Evolutionary conservation across 495 filamentous ascomycete species (phyloP).

Genomic region (Pseudomonodictys pantanalensis): DNA sequence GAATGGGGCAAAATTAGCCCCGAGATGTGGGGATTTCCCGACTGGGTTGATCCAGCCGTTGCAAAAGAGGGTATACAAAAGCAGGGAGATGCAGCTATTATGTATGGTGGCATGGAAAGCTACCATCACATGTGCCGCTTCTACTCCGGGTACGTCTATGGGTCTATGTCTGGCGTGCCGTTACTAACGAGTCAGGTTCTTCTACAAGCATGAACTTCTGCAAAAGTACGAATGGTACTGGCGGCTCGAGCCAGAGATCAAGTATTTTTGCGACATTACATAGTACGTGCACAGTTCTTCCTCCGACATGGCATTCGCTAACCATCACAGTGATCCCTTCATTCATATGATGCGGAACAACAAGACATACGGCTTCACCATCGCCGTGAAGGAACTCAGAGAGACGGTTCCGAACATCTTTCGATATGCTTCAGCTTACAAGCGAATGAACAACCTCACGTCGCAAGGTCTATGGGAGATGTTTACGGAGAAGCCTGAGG

Average conservation of each 20-base stretch:
- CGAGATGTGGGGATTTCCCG: constrained; percentile 91
- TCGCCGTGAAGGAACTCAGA: constrained; percentile 96
- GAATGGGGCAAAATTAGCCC: constrained; percentile 94
- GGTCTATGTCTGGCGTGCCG: neutral
- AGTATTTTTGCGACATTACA: constrained; percentile 99
- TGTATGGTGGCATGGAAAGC: constrained; percentile 99
- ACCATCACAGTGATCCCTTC: constrained; percentile 78
- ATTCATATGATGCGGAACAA: constrained; percentile 84
- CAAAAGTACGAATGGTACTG: constrained; percentile 99
- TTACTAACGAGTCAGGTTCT: constrained; percentile 60
- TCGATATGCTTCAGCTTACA: constrained; percentile 99
- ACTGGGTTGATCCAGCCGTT: constrained; percentile 91
- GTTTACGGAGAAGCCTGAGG: constrained; percentile 79
- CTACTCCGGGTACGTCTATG: constrained; percentile 78
- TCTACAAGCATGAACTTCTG: constrained; percentile 95
- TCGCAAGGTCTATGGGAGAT: constrained; percentile 98
- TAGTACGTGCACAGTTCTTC: constrained; percentile 62
- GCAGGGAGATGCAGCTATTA: constrained; percentile 96
- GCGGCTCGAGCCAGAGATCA: constrained; percentile 99
- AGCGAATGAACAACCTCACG: constrained; percentile 83
- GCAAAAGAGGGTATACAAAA: constrained; percentile 93
- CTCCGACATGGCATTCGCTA: constrained; percentile 16
- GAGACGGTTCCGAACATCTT: constrained; percentile 99
- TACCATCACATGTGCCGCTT: constrained; percentile 88
- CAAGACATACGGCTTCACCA: constrained; percentile 99